Conservation (phyloP, 2,329 filamentous ascomycete species). For the Cladosporium sp. region DNA sequence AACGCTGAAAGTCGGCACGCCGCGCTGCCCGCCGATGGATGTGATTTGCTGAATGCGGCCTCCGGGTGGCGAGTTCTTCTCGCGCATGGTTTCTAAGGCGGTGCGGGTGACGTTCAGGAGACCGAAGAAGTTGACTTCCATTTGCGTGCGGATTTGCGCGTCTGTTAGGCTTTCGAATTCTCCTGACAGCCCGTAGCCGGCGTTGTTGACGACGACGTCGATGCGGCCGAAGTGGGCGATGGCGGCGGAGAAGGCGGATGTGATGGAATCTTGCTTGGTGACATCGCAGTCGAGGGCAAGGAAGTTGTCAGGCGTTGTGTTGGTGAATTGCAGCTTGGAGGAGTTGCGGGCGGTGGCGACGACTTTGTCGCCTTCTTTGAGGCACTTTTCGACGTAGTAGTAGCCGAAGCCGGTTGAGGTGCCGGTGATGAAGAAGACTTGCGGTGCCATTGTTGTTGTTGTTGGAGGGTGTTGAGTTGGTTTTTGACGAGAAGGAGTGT, state of each 20-base stretch:
- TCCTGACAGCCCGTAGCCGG: conserved; percentile 52
- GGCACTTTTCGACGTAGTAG: conserved; percentile 39
- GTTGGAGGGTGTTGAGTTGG: neutral
- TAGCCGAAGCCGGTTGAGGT: conserved; percentile 44
- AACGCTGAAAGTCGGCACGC: conserved; percentile 38
- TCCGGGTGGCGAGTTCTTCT: conserved; percentile 40
- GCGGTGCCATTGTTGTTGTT: conserved; percentile 34
- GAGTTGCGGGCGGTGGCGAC: conserved; percentile 44
- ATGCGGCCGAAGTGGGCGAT: conserved; percentile 50
- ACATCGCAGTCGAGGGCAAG: conserved; percentile 52
- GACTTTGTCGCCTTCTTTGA: conserved; percentile 41
- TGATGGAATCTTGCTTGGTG: conserved; percentile 40
- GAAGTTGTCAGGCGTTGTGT: conserved; percentile 43
- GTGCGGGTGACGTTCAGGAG: conserved; percentile 49
- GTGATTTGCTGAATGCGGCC: conserved; percentile 54
- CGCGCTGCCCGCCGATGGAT: conserved; percentile 47
- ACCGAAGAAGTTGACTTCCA: conserved; percentile 59
- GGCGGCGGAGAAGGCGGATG: conserved; percentile 42
- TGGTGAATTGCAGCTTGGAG: conserved; percentile 37
- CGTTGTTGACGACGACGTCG: conserved; percentile 59
- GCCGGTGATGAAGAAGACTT: conserved; percentile 46
- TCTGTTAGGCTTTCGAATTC: conserved; percentile 51
- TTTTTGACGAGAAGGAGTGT: too few species aligned
- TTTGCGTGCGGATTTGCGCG: conserved; percentile 46
- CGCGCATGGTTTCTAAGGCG: conserved; percentile 42